Evolutionary conservation across 179 eudicot genomes (phyloP).

Genomic region (Silene noctiflora): DNA sequence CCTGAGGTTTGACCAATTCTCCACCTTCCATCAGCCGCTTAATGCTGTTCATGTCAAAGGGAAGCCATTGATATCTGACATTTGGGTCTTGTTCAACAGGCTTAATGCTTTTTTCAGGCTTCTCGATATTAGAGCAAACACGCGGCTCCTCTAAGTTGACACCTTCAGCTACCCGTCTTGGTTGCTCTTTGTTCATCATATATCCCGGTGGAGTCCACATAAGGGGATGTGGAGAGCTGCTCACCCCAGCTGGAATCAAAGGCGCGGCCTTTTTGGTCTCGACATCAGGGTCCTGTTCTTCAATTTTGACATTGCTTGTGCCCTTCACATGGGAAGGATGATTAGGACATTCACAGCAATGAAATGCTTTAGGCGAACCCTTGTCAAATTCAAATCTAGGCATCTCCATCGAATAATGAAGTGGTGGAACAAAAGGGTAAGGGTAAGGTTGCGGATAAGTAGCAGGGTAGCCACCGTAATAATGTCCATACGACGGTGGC

Average conservation of each 20-base stretch:
- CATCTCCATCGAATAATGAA: slow-evolving; percentile 36
- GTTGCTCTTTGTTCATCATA: slow-evolving; percentile 28
- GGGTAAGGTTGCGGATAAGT: slow-evolving; percentile 35
- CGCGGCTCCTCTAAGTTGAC: slow-evolving; percentile 12
- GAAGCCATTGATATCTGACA: slow-evolving; percentile 36
- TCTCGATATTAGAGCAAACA: not conserved
- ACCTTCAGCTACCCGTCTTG: slow-evolving; percentile 18
- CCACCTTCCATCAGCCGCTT: slow-evolving; percentile 32
- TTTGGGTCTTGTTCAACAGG: slow-evolving; percentile 25
- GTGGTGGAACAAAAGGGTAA: slow-evolving; percentile 42
- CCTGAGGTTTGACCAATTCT: slow-evolving; percentile 18
- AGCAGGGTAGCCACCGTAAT: slow-evolving; percentile 37
- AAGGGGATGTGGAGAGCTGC: slow-evolving; percentile 34
- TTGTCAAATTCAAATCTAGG: slow-evolving; percentile 54
- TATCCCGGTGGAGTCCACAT: slow-evolving; percentile 50
- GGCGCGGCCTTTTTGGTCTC: slow-evolving; percentile 30
- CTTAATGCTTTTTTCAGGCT: slow-evolving; percentile 7
- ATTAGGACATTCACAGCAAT: slow-evolving; percentile 59
- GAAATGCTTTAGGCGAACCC: slow-evolving; percentile 28
- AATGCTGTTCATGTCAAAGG: slow-evolving; percentile 32
- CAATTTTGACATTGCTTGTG: slow-evolving; percentile 41
- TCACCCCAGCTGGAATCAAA: slow-evolving; percentile 33
- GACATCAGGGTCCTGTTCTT: slow-evolving; percentile 43
- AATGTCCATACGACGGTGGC: slow-evolving; percentile 27
- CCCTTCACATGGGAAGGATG: slow-evolving; percentile 32